Conservation (phyloP, 805 yeast genomes). For the Metschnikowia santaceciliae region DNA sequence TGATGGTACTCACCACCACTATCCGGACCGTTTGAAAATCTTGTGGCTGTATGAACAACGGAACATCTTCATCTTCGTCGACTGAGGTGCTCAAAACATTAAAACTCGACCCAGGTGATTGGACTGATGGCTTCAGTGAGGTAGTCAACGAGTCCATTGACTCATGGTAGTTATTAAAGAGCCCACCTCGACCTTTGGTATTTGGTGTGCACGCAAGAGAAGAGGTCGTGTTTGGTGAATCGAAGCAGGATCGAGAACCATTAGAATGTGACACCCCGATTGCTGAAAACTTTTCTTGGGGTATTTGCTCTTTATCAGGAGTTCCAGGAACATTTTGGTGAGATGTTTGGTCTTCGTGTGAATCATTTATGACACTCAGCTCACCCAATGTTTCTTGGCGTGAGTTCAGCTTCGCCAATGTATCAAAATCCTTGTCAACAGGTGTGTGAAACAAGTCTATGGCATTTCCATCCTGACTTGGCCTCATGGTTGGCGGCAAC, state of each 20-base stretch:
- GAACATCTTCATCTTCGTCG: constrained; percentile 38
- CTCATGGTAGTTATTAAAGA: neutral
- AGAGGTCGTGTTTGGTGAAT: constrained; percentile 1
- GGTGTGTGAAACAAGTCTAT: neutral
- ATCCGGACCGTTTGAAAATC: constrained; percentile 52
- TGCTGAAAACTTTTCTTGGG: neutral
- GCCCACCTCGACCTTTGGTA: neutral
- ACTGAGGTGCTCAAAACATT: constrained; percentile 16
- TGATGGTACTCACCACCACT: constrained; percentile 46
- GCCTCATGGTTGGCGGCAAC: constrained; percentile 25
- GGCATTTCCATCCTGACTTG: neutral
- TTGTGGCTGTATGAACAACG: constrained; percentile 55
- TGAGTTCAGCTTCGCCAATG: neutral
- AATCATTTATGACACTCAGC: neutral
- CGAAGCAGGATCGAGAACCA: neutral
- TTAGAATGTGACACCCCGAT: neutral
- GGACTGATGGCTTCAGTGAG: neutral
- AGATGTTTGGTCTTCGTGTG: neutral
- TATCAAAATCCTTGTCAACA: neutral
- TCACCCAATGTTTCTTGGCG: neutral
- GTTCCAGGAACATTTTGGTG: neutral
- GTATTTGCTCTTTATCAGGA: neutral
- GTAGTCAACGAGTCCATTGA: constrained; percentile 2
- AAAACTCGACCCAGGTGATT: constrained; percentile 14
- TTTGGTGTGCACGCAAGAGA: constrained; percentile 3